Base-by-base conservation (phyloP, 495 filamentous ascomycete species). In the Cercophora samala region DNA sequence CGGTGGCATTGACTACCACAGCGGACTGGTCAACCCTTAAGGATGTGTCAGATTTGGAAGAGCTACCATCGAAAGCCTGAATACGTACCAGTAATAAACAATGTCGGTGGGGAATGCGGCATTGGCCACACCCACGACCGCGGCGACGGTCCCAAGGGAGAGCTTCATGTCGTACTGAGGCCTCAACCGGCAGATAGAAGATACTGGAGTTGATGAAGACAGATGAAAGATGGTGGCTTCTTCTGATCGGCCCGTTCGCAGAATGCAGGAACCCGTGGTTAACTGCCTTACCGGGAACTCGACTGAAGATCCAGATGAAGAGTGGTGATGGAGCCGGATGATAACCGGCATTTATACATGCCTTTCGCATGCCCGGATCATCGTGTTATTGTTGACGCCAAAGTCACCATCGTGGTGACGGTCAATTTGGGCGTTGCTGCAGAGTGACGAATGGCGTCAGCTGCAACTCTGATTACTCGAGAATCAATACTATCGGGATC, bases 41-140 rank as follows among this genome's bases (percentile, higher is more conserved):
- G n/a, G 42, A 24, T 4, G 24, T 51, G 9, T 26, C 15, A 25
- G 13, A 3, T 54, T 62, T 5, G 56, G 51, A 24, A 26, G 46
- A 24, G 60, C 2, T n/a, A 5, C 15, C 37, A 46, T 17, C 3
- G 15, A 17, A 42, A 17, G 19, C 23, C 4, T 29, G 4, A 23
- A 24, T n/a, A 42, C 25, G 19, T 62, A 73, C 71, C 75, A 79
- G 64, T 79, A 76, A 58, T 76, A 73, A 15, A 79, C 75, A 71
- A 79, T 76, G 64, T 79, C 77, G 11, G 71, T 76, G 1, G 71
- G 60, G 51, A 75, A 79, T 1, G 74, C 74, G 0, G 75, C 76
- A 22, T 73, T 64, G 15, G 63, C 69, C 2, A 60, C 63, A 1
- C 65, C 24, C 2, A 69, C 70, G 17, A 64, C 66, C 17, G 69